Evolutionary conservation across 2,329 filamentous ascomycete species (phyloP), one percentile per base, ranked within the genome.

Genomic region (Pyricularia sp.): DNA sequence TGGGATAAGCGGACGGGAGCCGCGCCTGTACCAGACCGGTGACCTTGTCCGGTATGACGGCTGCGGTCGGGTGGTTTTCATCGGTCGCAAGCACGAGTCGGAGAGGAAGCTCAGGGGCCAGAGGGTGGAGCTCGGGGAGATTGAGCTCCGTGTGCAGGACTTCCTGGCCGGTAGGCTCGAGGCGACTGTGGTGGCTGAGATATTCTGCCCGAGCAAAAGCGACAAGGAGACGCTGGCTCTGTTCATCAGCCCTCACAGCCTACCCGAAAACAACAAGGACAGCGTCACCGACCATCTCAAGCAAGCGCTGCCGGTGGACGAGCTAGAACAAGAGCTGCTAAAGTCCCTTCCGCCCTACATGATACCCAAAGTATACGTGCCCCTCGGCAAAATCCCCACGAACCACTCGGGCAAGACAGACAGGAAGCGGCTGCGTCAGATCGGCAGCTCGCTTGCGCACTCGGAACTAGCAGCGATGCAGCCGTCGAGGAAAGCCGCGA

Each of bases 391-490:
- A 22, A 80, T 82, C 73, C 80, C 80, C 0, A 74, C 77, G 1
- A 69, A 80, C 4, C 78, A 81, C 1, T 81, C 79, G 4, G 78
- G 79, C 6, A 82, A 82, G 73, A 79, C 75, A 0, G 79, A 82
- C 66, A 75, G 79, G 60, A 81, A 81, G 71, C 76, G 73, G 24
- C 73, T 81, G 19, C 76, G 78, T 12, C 77, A 78, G 67, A 71
- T 81, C 55, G 79, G 78, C 0, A 69, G 72, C 4, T 72, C 75
- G 2, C 72, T 81, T 66, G 76, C 75, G 4, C 73, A 78, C 8
- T 75, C 76, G 60, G 75, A 77, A 13, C 72, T 79, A 22, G 73
- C 74, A 4, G 70, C 72, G 6, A 72, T 75, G 53, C 69, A 73
- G 19, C 70, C 71, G 1, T 68, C 66, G 30, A 8, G 55, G 8